Conservation (phyloP, 2,329 filamentous ascomycete genomes). For the Hypocrella siamensis region DNA sequence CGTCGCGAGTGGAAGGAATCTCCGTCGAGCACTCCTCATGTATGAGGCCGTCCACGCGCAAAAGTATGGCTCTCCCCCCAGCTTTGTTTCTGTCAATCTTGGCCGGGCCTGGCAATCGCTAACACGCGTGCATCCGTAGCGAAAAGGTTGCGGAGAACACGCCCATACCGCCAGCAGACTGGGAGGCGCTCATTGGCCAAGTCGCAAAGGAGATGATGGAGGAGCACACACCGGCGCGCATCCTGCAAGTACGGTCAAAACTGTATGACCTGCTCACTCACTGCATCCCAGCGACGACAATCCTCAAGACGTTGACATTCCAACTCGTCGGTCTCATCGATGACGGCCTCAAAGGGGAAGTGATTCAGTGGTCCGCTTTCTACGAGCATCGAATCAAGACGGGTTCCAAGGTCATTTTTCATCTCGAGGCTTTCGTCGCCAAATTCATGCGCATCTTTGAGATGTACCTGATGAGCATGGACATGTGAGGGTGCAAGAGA, state of each 20-base stretch:
- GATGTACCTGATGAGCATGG: constrained; percentile 82
- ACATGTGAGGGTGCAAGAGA: constrained; percentile 30
- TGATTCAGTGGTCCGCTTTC: constrained; percentile 92
- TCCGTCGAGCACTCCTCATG: constrained; percentile 85
- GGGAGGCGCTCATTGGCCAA: constrained; percentile 81
- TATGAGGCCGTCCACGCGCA: constrained; percentile 94
- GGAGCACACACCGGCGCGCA: constrained; percentile 79
- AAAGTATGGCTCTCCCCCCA: constrained; percentile 46
- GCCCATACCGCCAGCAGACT: constrained; percentile 85
- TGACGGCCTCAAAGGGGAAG: constrained; percentile 76
- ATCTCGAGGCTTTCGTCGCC: constrained; percentile 93
- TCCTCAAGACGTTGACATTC: constrained; percentile 89
- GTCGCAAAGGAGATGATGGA: constrained; percentile 88
- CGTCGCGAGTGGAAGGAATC: constrained; percentile 75
- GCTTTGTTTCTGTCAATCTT: background rate
- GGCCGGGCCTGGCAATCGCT: background rate
- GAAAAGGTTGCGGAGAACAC: constrained; percentile 82
- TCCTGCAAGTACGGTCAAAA: constrained; percentile 77
- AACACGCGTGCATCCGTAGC: constrained; percentile 31
- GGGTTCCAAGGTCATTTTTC: constrained; percentile 93
- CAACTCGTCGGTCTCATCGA: constrained; percentile 80
- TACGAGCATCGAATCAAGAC: constrained; percentile 91
- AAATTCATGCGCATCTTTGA: constrained; percentile 97
- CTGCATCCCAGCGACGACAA: constrained; percentile 88
- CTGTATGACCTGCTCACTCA: constrained; percentile 96